phyloP scores from a whole-genome alignment of 257 asterid genomes.

The Nicotiana sylvestris region DNA sequence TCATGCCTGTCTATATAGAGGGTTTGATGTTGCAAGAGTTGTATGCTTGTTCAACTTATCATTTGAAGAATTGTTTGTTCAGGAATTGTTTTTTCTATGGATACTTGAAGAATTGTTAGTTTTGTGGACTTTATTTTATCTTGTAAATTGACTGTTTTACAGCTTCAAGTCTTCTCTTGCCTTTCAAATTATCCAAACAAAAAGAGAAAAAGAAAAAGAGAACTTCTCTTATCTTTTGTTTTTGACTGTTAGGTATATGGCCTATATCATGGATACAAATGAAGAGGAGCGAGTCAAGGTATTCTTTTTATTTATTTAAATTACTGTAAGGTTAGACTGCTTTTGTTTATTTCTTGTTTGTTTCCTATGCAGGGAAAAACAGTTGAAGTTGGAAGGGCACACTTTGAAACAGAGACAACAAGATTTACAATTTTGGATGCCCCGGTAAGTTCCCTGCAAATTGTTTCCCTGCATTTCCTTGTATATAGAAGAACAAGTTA shows the following conservation, averaged over 20 bases:
- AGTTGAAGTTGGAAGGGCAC: constrained; percentile 99
- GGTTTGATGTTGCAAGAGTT: neutral
- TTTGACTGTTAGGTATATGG: constrained; percentile 73
- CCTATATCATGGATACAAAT: constrained; percentile 97
- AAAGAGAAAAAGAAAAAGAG: neutral
- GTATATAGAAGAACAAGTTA: neutral
- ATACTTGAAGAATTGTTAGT: neutral
- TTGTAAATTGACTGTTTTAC: neutral
- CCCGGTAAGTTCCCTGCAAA: constrained; percentile 48
- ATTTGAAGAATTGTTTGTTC: neutral
- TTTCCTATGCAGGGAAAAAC: constrained; percentile 67
- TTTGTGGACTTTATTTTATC: neutral
- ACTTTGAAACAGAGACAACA: constrained; percentile 89
- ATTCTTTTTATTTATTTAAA: constrained; percentile 1
- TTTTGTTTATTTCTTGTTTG: constrained; percentile 6
- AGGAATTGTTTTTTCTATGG: neutral
- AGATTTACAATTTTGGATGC: constrained; percentile 98
- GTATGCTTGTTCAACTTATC: too few species aligned
- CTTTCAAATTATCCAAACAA: neutral
- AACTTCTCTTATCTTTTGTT: neutral
- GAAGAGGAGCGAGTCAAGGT: constrained; percentile 99
- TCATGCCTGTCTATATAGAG: neutral
- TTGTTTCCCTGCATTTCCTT: neutral
- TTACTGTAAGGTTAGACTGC: neutral
- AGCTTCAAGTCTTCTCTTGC: neutral